phyloP scores from a whole-genome alignment of 2,329 filamentous ascomycete genomes.

The Myriosclerotinia curreyana region DNA sequence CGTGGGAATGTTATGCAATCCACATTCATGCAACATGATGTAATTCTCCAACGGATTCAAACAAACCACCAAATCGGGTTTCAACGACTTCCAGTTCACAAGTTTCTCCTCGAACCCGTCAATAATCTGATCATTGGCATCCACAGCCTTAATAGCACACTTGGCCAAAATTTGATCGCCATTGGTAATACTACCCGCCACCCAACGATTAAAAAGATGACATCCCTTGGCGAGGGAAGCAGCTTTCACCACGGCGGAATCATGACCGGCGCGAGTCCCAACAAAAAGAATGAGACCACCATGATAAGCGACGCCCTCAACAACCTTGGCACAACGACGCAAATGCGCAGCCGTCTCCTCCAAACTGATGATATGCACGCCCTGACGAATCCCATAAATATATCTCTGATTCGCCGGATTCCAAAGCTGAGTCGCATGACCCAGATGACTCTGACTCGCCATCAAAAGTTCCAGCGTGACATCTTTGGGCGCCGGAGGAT shows the following conservation, averaged over 20 bases:
- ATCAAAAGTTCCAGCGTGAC: slow-evolving; percentile 88
- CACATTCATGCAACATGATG: slow-evolving; percentile 86
- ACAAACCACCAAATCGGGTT: slow-evolving; percentile 88
- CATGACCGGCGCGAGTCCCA: slow-evolving; percentile 80
- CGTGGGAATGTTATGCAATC: slow-evolving; percentile 81
- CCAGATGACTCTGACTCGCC: slow-evolving; percentile 83
- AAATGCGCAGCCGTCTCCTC: slow-evolving; percentile 87
- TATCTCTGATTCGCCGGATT: slow-evolving; percentile 92
- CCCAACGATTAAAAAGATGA: slow-evolving; percentile 92
- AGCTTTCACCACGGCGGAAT: slow-evolving; percentile 74
- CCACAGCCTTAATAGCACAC: slow-evolving; percentile 69
- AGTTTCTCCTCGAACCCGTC: slow-evolving; percentile 64
- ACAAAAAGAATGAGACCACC: slow-evolving; percentile 89
- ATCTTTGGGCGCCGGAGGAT: slow-evolving; percentile 74
- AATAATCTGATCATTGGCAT: slow-evolving; percentile 64
- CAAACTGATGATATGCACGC: slow-evolving; percentile 88
- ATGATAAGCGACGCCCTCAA: slow-evolving; percentile 77
- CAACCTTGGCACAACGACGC: slow-evolving; percentile 87
- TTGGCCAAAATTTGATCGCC: slow-evolving; percentile 79
- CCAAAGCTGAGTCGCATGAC: slow-evolving; percentile 88
- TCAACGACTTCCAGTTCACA: slow-evolving; percentile 60
- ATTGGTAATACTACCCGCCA: slow-evolving; percentile 88
- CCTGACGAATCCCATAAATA: slow-evolving; percentile 85
- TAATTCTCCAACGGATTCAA: slow-evolving; percentile 93
- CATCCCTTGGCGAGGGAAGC: slow-evolving; percentile 75